Percentiles rank a stretch among this genome's conserved stretches.
Evolutionary conservation across 495 filamentous ascomycete genomes (phyloP).

Genomic region (Penicillium turbatum): DNA sequence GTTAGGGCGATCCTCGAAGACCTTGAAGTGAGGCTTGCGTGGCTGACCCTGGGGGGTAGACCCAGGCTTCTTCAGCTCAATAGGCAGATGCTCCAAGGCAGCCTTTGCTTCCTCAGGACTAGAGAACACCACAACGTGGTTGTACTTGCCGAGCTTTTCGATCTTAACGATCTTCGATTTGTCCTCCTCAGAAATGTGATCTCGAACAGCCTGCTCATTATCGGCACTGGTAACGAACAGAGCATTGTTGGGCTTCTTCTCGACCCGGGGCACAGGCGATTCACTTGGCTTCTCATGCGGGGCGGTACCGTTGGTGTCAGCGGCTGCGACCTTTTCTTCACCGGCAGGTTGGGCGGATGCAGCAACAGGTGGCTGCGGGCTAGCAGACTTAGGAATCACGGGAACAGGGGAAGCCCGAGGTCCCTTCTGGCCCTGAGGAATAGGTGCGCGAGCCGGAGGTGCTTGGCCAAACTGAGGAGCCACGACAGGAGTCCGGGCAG

Average conservation of each 20-base stretch:
- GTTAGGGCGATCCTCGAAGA: constrained; percentile 61
- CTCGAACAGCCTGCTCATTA: constrained; percentile 69
- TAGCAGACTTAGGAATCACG: constrained; percentile 52
- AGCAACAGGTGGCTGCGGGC: constrained; percentile 45
- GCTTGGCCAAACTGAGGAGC: constrained; percentile 43
- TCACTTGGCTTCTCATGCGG: constrained; percentile 38
- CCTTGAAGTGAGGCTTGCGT: constrained; percentile 72
- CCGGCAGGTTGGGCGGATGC: constrained; percentile 34
- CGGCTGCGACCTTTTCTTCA: constrained; percentile 31
- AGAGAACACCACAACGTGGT: constrained; percentile 77
- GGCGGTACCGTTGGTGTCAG: constrained; percentile 36
- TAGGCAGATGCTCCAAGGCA: constrained; percentile 65
- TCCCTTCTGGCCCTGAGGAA: constrained; percentile 36
- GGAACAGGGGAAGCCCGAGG: constrained; percentile 48
- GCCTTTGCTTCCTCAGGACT: constrained; percentile 71
- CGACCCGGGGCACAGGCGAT: constrained; percentile 35
- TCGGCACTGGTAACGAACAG: constrained; percentile 81
- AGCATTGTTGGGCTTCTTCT: constrained; percentile 62
- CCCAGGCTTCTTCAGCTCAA: constrained; percentile 59
- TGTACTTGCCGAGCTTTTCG: constrained; percentile 68
- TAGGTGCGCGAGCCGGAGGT: constrained; percentile 33
- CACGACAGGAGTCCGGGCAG: constrained; percentile 24
- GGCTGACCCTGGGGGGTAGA: constrained; percentile 55
- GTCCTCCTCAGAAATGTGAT: constrained; percentile 77
- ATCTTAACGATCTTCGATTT: constrained; percentile 71